Evolutionary conservation across 1,284 basidiomycete genomes (phyloP), one percentile per base, ranked within the genome.

Genomic region (Sanghuangporus baumii): DNA sequence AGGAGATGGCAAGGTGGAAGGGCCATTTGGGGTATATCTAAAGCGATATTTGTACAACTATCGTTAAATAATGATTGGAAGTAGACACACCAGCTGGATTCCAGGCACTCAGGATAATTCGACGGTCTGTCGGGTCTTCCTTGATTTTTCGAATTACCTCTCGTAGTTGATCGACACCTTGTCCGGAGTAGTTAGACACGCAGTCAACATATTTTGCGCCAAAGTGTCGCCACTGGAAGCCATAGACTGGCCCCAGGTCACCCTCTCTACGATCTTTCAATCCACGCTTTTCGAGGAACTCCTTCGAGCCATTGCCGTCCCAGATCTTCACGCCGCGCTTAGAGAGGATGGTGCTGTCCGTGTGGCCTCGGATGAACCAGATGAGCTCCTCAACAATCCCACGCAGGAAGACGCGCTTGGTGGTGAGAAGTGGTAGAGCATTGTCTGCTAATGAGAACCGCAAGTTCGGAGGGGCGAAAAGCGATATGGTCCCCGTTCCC

Each of bases 161-260:
- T 58, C 79, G 76, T 52, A 99, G 79, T 78, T 99, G 96, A 76
- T 99, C 97, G 37, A 98, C 93, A 23, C 96, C 96, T 71, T 97
- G 77, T 0, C 93, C 94, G 0, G 81, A 76, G 72, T 99, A 99
- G 70, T 93, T 86, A 37, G 82, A 78, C 51, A 96, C 91, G 67
- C 89, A 92, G 66, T 93, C 88, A 20, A 79, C 79, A 71, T 99
- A 99, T 67, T 85, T 76, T 0, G 96, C 96, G 1, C 97, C 96
- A 74, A 98, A 99, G 74, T 98, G 96, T 60, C 96, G 81, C 96
- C 97, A 99, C 71, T 99, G 96, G 74, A 99, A 99, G 0, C 96
- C 96, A 73, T 99, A 99, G 1, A 99, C 94, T 0, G 97, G 96
- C 0, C 96, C 96, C 1, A 99, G 76, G 73, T 98, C 96, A 6